Percentiles rank a stretch among this genome's conserved stretches.
Conservation (phyloP, 495 filamentous ascomycete species). For the Parmelia sp. region DNA sequence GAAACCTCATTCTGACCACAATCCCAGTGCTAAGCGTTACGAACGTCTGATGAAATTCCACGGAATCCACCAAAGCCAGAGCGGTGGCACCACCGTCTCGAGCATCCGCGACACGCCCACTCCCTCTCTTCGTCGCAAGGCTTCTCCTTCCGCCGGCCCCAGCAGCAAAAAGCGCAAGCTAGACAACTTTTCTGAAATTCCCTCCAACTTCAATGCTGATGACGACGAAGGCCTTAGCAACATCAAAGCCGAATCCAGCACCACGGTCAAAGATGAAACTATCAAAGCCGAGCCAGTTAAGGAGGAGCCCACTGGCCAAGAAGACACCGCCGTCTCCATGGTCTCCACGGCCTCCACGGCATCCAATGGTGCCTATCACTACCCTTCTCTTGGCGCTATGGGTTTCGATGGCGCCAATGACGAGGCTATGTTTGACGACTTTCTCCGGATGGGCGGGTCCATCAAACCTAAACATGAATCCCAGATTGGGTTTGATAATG, state of each 20-base stretch:
- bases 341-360: background rate
- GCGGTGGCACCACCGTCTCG: background rate
- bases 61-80: conserved; percentile 33
- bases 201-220: conserved; percentile 28
- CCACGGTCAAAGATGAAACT: background rate
- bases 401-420: conserved; percentile 12
- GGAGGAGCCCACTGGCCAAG: conserved; percentile 5
- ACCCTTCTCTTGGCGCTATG: background rate
- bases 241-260: conserved; percentile 30
- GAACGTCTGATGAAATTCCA: conserved; percentile 57
- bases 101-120: background rate
- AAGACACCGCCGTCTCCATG: background rate
- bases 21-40: conserved; percentile 54
- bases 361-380: background rate
- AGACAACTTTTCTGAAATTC: conserved; percentile 14
- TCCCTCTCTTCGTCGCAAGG: conserved; percentile 18
- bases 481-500: background rate
- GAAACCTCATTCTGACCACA: background rate
- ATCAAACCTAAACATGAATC: background rate
- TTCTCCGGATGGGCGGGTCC: conserved; percentile 2
- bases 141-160: conserved; percentile 14
- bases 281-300: conserved; percentile 6
- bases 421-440: background rate
- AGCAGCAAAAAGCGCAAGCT: conserved; percentile 40
- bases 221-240: conserved; percentile 35